Base-by-base conservation (phyloP, 2,329 filamentous ascomycete genomes). In the Huntiella bhutanensis region DNA sequence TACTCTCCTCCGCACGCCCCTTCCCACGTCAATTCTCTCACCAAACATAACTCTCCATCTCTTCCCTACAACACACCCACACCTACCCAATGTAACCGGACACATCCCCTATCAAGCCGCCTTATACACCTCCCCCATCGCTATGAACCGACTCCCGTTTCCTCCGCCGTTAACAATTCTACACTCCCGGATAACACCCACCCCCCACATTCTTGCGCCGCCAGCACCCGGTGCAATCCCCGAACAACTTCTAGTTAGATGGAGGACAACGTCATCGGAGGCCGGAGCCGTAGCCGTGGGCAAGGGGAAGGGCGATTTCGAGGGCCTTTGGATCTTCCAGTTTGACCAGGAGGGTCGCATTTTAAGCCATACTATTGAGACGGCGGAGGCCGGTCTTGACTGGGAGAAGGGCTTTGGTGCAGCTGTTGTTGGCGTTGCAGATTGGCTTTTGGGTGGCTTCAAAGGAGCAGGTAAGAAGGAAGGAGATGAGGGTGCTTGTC, bases 51-150 rank as follows among this genome's bases (percentile, higher is more conserved):
- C 73, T 6, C 73, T 81, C 37, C 73, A 78, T 58, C 73, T 82
- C 53, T 82, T 82, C 59, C 77, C 77, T 34, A 75, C 76, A 22
- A 91, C 83, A 0, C 83, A 92, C 56, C 84, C 82, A 2, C 81
- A 88, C 59, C 82, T 98, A 2, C 91, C 91, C 33, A 82, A 77
- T n/a, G 91, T 96, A 36, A 84, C 83, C 22, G 91, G 91, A 45
- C 77, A 82, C 41, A 81, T 95, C 33, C 81, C 85, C 41, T 98
- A 98, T 60, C 82, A 82, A 33, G 88, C 91, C 13, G 91, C 91
- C 2, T 68, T 98, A 34, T 96, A 87, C 87, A 95, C 91, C 0
- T 86, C 87, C 0, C 91, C 91, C 0, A 80, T 98, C 44, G 88
- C 87, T 28, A 98, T 91, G 91, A 92, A 92, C 56, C 77, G 83